Evolutionary conservation across 2,329 filamentous ascomycete species (phyloP).

Genomic region (Monosporascus sp.): DNA sequence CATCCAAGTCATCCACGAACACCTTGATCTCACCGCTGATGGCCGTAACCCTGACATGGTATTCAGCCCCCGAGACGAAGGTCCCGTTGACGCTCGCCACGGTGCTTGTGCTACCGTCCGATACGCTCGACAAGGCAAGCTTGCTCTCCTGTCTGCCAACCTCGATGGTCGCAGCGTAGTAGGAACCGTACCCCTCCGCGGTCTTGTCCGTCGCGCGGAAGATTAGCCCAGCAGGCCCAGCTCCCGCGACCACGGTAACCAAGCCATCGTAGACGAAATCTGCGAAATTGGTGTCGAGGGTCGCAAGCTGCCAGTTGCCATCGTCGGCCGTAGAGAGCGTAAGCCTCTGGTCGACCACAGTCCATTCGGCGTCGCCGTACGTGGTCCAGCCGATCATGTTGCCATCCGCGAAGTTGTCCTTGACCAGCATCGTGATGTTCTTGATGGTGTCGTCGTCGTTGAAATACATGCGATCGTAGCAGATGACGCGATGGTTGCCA

Average conservation of each 20-base stretch:
- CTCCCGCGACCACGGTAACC: constrained; percentile 12
- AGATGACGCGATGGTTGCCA: constrained; percentile 40
- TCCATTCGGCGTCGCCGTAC: constrained; percentile 18
- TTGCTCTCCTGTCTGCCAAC: constrained; percentile 18
- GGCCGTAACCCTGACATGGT: constrained; percentile 20
- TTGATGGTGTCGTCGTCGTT: constrained; percentile 36
- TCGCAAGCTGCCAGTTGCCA: constrained; percentile 17
- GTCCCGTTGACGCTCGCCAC: neutral
- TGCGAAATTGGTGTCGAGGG: constrained; percentile 33
- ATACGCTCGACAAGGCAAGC: constrained; percentile 5
- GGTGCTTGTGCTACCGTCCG: constrained; percentile 7
- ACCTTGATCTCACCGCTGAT: constrained; percentile 20
- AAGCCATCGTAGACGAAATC: constrained; percentile 28
- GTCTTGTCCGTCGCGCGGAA: constrained; percentile 27
- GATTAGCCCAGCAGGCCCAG: constrained; percentile 28
- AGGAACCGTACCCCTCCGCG: constrained; percentile 20
- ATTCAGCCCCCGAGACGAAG: constrained; percentile 4
- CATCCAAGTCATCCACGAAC: constrained; percentile 20
- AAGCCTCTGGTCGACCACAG: constrained; percentile 22
- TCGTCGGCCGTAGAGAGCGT: constrained; percentile 4
- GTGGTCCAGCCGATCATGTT: constrained; percentile 32
- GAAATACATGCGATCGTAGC: constrained; percentile 45
- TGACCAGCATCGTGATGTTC: constrained; percentile 38
- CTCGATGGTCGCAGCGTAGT: constrained; percentile 22
- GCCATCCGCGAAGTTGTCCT: constrained; percentile 37